phyloP scores from a whole-genome alignment of 75 land plant genomes.

The Cupressus sempervirens region DNA sequence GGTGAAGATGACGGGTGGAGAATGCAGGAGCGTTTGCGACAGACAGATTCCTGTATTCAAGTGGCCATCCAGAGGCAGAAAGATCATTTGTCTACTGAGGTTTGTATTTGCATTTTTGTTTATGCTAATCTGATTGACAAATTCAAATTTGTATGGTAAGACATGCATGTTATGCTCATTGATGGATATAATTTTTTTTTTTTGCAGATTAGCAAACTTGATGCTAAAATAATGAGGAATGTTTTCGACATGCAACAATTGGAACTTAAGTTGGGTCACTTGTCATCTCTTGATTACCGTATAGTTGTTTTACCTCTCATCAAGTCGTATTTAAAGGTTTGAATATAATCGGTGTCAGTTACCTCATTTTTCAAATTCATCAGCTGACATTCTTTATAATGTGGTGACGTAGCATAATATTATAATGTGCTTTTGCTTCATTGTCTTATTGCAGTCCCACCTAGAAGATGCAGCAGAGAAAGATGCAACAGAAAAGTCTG shows the following conservation, averaged over 20 bases:
- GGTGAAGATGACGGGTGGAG: slow-evolving; percentile 68
- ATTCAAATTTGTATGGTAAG: neutral
- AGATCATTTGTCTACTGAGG: slow-evolving; percentile 76
- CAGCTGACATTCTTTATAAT: neutral
- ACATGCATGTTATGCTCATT: neutral
- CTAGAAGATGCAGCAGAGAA: slow-evolving; percentile 79
- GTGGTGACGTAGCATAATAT: neutral
- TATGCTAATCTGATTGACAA: neutral
- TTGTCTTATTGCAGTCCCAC: slow-evolving; percentile 35
- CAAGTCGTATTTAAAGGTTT: slow-evolving; percentile 65
- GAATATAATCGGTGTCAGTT: slow-evolving; percentile 2
- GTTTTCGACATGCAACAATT: slow-evolving; percentile 53
- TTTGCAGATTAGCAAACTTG: slow-evolving; percentile 70
- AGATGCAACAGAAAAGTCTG: slow-evolving; percentile 82
- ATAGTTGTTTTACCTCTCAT: slow-evolving; percentile 59
- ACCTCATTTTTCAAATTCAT: neutral
- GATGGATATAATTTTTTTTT: neutral
- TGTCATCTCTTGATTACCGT: slow-evolving; percentile 61
- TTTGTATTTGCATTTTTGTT: slow-evolving; percentile 13
- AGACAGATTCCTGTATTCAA: slow-evolving; percentile 60
- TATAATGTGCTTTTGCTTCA: neutral
- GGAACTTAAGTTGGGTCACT: slow-evolving; percentile 61
- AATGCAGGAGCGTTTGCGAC: slow-evolving; percentile 48
- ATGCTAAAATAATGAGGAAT: slow-evolving; percentile 66
- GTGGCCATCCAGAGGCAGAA: slow-evolving; percentile 69